phyloP scores from a whole-genome alignment of 805 yeast genomes.

The Sugiyamaella boreocaroliniensis region DNA sequence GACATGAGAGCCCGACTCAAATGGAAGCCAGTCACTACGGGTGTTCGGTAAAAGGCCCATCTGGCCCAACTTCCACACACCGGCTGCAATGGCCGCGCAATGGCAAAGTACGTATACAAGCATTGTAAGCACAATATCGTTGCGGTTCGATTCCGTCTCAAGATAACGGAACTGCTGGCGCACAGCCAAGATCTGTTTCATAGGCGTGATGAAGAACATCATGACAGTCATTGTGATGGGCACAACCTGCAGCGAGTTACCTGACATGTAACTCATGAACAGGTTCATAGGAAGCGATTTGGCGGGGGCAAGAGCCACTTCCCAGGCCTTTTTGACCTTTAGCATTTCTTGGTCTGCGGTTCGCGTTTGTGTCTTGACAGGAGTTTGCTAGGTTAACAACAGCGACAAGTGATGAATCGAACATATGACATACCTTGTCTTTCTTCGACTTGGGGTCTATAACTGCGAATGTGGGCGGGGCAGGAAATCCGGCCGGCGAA shows the following conservation, averaged over 20 bases:
- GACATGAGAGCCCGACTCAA: constrained; percentile 49
- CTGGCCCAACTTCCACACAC: constrained; percentile 72
- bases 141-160: constrained; percentile 24
- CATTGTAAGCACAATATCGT: constrained; percentile 37
- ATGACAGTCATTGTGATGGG: constrained; percentile 85
- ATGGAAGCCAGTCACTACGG: constrained; percentile 84
- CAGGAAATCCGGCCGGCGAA: neutral
- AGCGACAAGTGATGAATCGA: neutral
- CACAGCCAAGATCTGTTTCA: constrained; percentile 60
- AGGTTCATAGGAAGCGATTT: constrained; percentile 85
- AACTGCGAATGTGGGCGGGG: neutral
- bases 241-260: constrained; percentile 80
- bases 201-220: constrained; percentile 65
- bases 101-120: constrained; percentile 42
- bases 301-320: constrained; percentile 72
- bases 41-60: constrained; percentile 92
- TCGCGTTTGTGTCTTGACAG: neutral
- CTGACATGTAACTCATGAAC: constrained; percentile 88
- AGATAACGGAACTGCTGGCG: constrained; percentile 45
- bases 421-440: neutral
- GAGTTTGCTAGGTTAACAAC: neutral
- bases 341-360: constrained; percentile 14
- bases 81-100: constrained; percentile 57
- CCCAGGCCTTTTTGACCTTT: constrained; percentile 68
- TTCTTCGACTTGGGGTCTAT: constrained; percentile 3